Evolutionary conservation across 1,139 yeast species (phyloP), one percentile per base, ranked within the genome.

Genomic region (Zygosaccharomyces pseudobailii): DNA sequence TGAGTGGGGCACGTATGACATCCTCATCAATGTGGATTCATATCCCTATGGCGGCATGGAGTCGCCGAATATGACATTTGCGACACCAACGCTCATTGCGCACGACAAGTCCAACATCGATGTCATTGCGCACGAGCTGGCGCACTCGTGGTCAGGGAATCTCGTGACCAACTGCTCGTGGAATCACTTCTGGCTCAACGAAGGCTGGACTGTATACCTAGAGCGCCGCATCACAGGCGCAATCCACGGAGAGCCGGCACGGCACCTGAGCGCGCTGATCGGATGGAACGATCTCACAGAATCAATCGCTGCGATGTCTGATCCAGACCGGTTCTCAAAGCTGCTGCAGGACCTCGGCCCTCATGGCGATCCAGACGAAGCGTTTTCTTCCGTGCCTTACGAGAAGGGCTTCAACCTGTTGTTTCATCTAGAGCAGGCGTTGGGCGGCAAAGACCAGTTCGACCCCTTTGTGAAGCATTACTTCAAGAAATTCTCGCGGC

Each of bases 1-100:
- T 66, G 94, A 87, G 62, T 89, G 96, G 96, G 76, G 79, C 51
- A 81, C 81, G 40, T 89, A 85, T 67, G 92, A 88, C 62, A 86
- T 88, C 21, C 72, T 89, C 45, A 81, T 89, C 34, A 76, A 88
- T 54, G 96, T 96, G 3, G 76, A 80, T 47, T 79, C 90, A 4
- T 88, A 87, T 77, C 96, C 96, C 3, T 89, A 87, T 61, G 96
- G 96, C 52, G 96, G 97, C 46, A 89, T 89, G 96, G 97, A 89
- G 69, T 87, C 87, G 63, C 95, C 96, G 47, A 87, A 87, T 66
- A 80, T 87, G 66, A 88, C 96, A 2, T 87, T 87, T 67, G 92
- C 90, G 35, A 89, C 96, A 0, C 96, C 96, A 39, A 88, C 97
- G 0, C 74, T 89, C 57, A 80, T 89, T 40, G 80, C 92, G 27